Evolutionary conservation across 176 grass and related monocot genomes (phyloP), one percentile per base, ranked within the genome.

Genomic region (Rhynchospora breviuscula): DNA sequence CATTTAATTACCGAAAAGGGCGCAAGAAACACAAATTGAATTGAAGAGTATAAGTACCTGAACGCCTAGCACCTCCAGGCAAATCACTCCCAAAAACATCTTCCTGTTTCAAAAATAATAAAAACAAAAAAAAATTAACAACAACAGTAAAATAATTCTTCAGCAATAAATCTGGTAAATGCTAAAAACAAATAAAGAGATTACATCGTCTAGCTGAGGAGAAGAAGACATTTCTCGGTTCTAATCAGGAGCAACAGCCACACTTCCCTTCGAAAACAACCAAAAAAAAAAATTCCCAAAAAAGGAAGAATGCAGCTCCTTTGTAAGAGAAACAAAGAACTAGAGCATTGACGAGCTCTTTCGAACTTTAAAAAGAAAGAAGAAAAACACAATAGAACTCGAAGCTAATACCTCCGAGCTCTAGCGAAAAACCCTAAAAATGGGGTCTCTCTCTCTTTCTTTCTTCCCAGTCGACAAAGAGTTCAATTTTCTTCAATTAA

Each of bases 181-280:
- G 0, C 40, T 31, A 26, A 75, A 23, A 74, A 52, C 4, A 19
- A 48, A 10, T 40, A 29, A 67, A 47, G 7, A 13, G 25, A 67
- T 82, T 82, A 82, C 80, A 82, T 82, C 80, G 61, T 82, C 80
- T 4, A 82, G 80, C 63, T 18, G 80, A 82, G 80, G 62, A 66
- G 80, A 82, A 25, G 80, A 82, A 25, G 80, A 67, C 80, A 82
- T 82, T 82, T 62, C 63, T 29, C 43, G 43, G 48, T 21, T 64
- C 79, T 45, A 46, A 64, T 48, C 45, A 73, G 10, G n/a, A 21
- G 44, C n/a, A 51, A 18, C 10, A 73, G 0, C n/a, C 2, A 51
- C 13, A 33, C 51, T 18, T 17, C 4, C 22, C 12, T 77, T 54
- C 6, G 14, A 11, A 53, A 78, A 25, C 26, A 31, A 33, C 62